These are phyloP conservation scores for Aspergillus versicolor DNA, from an alignment of 2,329 filamentous ascomycete genomes.

Conservation along the genomic window DNA sequence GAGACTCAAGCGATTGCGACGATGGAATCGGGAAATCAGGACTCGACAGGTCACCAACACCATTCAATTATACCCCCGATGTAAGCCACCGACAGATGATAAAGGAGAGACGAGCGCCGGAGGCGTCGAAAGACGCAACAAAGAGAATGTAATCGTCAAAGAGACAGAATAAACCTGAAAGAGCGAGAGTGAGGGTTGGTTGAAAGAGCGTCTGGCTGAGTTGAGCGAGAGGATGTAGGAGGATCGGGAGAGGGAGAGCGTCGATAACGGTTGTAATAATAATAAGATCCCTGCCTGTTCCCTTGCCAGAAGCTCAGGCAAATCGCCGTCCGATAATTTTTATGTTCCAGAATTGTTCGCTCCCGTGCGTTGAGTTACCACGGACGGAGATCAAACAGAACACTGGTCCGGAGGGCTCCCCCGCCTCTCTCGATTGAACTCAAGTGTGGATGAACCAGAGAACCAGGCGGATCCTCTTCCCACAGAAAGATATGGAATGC, in stretches of 20 bases:
- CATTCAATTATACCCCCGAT: slow-evolving; percentile 12
- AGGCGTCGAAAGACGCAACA: background rate
- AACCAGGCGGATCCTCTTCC: slow-evolving; percentile 1
- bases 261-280: slow-evolving; percentile 1
- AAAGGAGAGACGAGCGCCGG: background rate
- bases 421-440: slow-evolving; percentile 12
- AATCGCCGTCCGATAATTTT: background rate
- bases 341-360: slow-evolving; percentile 6
- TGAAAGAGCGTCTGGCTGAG: background rate
- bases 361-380: slow-evolving; percentile 16
- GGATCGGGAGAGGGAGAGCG: background rate
- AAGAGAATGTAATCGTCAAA: slow-evolving; percentile 7
- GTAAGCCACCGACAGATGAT: slow-evolving; percentile 12
- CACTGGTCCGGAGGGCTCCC: slow-evolving; percentile 14
- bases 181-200: background rate
- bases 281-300: background rate
- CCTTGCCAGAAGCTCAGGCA: slow-evolving; percentile 1
- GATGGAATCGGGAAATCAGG: background rate
- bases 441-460: background rate
- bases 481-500: background rate
- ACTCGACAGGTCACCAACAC: slow-evolving; percentile 10
- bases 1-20: background rate
- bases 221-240: background rate
- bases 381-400: slow-evolving; percentile 17
- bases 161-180: background rate